Base-by-base conservation (phyloP, 2,329 filamentous ascomycete species). In the Phaeophleospora eucalypticola region DNA sequence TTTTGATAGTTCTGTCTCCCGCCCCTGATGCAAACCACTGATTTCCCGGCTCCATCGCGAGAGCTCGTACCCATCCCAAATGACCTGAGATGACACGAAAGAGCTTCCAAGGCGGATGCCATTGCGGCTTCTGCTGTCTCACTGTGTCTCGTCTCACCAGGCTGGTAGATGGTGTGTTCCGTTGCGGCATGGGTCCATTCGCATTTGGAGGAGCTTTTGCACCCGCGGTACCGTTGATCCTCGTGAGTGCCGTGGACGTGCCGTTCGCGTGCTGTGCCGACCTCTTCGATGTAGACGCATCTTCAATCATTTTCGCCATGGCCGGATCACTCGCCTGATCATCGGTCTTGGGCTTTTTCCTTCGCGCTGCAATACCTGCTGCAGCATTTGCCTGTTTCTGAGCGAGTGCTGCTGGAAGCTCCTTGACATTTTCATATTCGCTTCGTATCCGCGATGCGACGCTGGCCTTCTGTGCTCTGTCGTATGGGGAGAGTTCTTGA, bases 101-200 rank as follows among this genome's bases (percentile, higher is more conserved):
- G 50, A 97, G 77, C 78, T 96, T 97, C 93, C 94, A 98, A 10
- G 94, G 94, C 51, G 90, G 82, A 67, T 98, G 93, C 93, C 93
- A 98, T 48, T 96, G 86, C 1, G 94, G 94, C 66, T 84, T 89
- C 47, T 83, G 76, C 58, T 84, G 82, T 58, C 80, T 74, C 45
- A 84, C 78, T 14, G 78, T 80, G 35, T 83, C 80, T 58, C 81
- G 77, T 48, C 81, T 73, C 15, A 86, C 79, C 46, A 86, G 66
- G 56, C 80, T 81, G 47, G 75, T 76, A 1, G 74, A 74, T 14
- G 73, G 73, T 20, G 73, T 68, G 43, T 78, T 68, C 41, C 70
- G 68, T 54, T 74, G 74, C 17, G 70, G 70, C 27, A 75, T 77
- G 12, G 76, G 75, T 8, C 76, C 76, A 49, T 76, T 78, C 4